These are phyloP conservation scores for Aureobasidium musti DNA, from an alignment of 2,329 filamentous ascomycete genomes.

Conservation along the genomic window DNA sequence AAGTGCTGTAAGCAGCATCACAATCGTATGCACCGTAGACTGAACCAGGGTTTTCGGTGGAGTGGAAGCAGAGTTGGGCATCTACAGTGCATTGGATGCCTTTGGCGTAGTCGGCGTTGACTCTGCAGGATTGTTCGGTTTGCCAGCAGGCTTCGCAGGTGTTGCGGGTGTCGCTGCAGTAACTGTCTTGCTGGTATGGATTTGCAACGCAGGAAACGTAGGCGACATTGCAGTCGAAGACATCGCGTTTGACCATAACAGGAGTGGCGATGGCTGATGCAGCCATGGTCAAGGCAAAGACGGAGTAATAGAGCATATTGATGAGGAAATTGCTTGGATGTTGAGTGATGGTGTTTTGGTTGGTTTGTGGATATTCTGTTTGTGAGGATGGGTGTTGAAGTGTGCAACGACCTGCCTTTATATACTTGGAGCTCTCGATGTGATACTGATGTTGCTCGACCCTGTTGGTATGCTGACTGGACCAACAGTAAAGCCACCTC, in stretches of 20 bases:
- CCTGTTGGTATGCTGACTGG: conserved; percentile 6
- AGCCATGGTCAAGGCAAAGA: background rate
- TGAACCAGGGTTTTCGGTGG: conserved; percentile 1
- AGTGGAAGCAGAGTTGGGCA: conserved; percentile 10
- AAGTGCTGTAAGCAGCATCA: conserved; percentile 11
- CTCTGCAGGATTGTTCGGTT: conserved; percentile 17
- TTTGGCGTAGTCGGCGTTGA: conserved; percentile 10
- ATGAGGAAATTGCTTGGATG: background rate
- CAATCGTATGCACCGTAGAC: background rate
- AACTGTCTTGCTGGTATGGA: background rate
- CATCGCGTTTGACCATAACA: background rate
- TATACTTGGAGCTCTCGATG: background rate
- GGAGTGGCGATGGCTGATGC: background rate
- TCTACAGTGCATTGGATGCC: conserved; percentile 7
- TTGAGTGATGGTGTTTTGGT: background rate
- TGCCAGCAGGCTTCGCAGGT: conserved; percentile 21
- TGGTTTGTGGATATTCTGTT: background rate
- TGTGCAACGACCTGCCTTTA: background rate
- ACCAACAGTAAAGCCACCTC: conserved; percentile 1
- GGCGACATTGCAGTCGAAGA: conserved; percentile 18
- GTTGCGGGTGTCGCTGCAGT: conserved; percentile 18
- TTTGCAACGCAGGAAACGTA: background rate
- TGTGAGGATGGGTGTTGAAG: background rate
- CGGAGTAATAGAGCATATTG: background rate
- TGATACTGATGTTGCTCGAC: background rate